A percentile compares a stretch with the other conserved stretches of the same genome.
phyloP scores from a whole-genome alignment of 768 basidiomycete genomes.

The Mycena latifolia region DNA sequence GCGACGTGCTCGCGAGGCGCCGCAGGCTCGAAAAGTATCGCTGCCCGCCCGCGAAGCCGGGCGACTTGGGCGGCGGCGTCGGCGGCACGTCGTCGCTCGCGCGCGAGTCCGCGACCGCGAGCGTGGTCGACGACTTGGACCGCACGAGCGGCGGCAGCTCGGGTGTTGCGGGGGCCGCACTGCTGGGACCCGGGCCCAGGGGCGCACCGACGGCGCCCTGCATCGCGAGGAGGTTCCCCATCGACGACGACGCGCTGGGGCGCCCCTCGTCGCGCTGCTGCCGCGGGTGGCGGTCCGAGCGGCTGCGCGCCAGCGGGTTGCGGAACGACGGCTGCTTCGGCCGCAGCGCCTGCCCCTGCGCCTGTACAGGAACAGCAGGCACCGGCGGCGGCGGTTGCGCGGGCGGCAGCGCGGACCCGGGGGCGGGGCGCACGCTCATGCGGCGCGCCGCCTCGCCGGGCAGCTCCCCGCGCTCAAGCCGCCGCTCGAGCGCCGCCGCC shows the following conservation, averaged over 20 bases:
- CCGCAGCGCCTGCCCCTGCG: neutral
- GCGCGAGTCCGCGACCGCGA: neutral
- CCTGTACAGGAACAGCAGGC: neutral
- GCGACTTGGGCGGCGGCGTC: conserved; percentile 65
- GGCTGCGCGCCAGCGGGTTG: conserved; percentile 36
- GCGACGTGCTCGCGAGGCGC: conserved; percentile 58
- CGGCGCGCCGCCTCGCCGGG: conserved; percentile 49
- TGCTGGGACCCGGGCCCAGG: no score
- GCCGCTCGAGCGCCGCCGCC: conserved; percentile 68
- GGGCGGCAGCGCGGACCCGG: neutral
- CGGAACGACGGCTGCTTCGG: conserved; percentile 23
- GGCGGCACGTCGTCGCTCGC: conserved; percentile 42
- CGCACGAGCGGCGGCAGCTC: neutral
- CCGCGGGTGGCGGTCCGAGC: conserved; percentile 30
- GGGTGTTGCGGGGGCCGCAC: no score
- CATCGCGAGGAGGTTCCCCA: conserved; percentile 27
- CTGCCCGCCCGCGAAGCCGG: conserved; percentile 42
- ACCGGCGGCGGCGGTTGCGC: conserved; percentile 19
- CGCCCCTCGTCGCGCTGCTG: conserved; percentile 4
- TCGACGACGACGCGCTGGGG: conserved; percentile 19
- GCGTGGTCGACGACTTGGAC: neutral
- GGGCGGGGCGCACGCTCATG: conserved; percentile 25
- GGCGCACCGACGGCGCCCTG: neutral
- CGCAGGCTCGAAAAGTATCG: conserved; percentile 65
- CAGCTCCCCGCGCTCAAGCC: conserved; percentile 62